Evolutionary conservation across 257 asterid genomes (phyloP).

Genomic region (Mitragyna speciosa): DNA sequence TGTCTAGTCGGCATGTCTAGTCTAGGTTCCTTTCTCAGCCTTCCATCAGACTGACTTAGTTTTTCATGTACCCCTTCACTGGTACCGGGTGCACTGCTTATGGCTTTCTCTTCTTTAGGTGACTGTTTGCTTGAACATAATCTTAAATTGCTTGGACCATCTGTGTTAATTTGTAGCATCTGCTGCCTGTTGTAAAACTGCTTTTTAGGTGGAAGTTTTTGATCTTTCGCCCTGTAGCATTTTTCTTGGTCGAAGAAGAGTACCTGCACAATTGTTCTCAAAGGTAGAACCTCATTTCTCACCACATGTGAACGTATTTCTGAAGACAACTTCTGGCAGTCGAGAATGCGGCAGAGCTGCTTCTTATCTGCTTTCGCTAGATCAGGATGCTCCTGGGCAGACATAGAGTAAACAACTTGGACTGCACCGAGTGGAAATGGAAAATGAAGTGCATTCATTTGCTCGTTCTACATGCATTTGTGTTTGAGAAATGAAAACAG

Average conservation of each 20-base stretch:
- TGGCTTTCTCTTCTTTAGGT: slow-evolving; percentile 22
- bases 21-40: slow-evolving; percentile 29
- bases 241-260: slow-evolving; percentile 66
- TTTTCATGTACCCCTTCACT: slow-evolving; percentile 27
- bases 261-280: slow-evolving; percentile 70
- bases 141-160: slow-evolving; percentile 30
- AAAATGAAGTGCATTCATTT: neutral
- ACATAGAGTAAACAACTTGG: neutral
- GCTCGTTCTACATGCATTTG: neutral
- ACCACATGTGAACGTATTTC: slow-evolving; percentile 59
- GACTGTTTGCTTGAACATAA: slow-evolving; percentile 23
- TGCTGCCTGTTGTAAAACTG: slow-evolving; percentile 21
- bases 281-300: slow-evolving; percentile 65
- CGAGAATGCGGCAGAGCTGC: slow-evolving; percentile 56
- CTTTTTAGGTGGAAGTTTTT: slow-evolving; percentile 25
- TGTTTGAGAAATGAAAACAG: neutral
- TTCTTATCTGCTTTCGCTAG: slow-evolving; percentile 64
- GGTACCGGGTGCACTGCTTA: slow-evolving; percentile 19
- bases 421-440: neutral
- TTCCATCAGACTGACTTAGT: slow-evolving; percentile 22
- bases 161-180: slow-evolving; percentile 3
- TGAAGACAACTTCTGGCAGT: slow-evolving; percentile 64
- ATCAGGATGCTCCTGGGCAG: slow-evolving; percentile 59
- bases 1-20: slow-evolving; percentile 28
- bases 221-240: slow-evolving; percentile 21